Evolutionary conservation across 169 alveolate genomes (phyloP), one percentile per base, ranked within the genome.

Genomic region (Cryptosporidium canis): DNA sequence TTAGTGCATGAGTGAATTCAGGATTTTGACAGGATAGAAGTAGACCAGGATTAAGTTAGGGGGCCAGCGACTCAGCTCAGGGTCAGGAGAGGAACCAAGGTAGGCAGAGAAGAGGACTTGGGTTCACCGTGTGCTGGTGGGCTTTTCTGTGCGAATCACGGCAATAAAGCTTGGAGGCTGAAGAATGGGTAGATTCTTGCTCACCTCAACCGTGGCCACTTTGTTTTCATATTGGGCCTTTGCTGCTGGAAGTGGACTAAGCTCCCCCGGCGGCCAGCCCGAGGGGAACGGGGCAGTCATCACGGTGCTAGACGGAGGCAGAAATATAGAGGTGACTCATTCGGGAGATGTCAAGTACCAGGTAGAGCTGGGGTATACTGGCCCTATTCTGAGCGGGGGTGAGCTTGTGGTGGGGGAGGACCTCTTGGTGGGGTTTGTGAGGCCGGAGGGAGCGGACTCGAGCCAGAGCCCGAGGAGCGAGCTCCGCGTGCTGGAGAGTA

Each of bases 331-430:
- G 8, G n/a, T 70, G 35, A 24, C 35, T 0, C 67, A 70, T 8
- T 21, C 67, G 2, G 45, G 41, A 12, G 24, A 35, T 31, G 21
- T 12, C 9, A 55, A 70, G 27, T 35, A 70, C 0, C 8, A 7
- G 14, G 16, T 70, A 5, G 27, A 35, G 0, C 6, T 9, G 6
- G 84, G 67, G 9, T 70, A 45, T 51, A 41, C 67, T 48, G 47
- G 48, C 5, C 31, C 67, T 0, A 14, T 70, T 31, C 14, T 24
- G 1, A 53, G 35, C 27, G 84, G 68, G n/a, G 68, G 68, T 12
- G 84, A 70, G 51, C 29, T 70, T 5, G 84, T 70, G 24, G 67
- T 70, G 6, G 84, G 84, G 6, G 53, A 9, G 14, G 53, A 70
- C 39, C 33, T 70, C 27, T 41, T 70, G 16, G 41, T 70, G 14